Evolutionary conservation across 495 filamentous ascomycete species (phyloP).

Genomic region (Tuber brumale): DNA sequence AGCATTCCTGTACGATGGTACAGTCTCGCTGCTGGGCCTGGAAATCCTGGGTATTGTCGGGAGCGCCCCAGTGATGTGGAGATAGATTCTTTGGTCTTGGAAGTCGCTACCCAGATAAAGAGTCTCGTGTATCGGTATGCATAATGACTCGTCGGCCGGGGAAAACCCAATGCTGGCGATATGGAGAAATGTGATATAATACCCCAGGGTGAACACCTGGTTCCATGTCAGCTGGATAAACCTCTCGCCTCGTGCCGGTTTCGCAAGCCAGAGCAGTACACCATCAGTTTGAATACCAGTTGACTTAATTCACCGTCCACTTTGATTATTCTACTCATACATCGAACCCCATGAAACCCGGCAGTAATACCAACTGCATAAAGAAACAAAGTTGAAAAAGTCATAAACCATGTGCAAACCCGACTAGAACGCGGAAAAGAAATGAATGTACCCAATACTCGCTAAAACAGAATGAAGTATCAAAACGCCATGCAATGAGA

Average conservation of each 20-base stretch:
- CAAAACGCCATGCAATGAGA: conserved; percentile 28
- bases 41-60: background rate
- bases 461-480: conserved; percentile 28
- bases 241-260: background rate
- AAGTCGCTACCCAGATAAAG: background rate
- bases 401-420: conserved; percentile 19
- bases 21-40: background rate
- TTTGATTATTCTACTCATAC: background rate
- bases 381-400: conserved; percentile 18
- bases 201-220: background rate
- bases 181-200: background rate
- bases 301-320: background rate
- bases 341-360: background rate
- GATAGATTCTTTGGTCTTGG: background rate
- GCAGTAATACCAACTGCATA: conserved; percentile 8
- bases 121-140: background rate
- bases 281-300: background rate
- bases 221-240: background rate
- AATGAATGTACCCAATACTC: conserved; percentile 29
- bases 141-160: background rate
- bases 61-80: background rate
- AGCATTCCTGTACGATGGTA: background rate
- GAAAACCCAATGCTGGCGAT: background rate
- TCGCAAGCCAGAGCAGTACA: background rate
- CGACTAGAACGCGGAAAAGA: conserved; percentile 12